Conservation (phyloP, 768 basidiomycete species). For the Termitomyces sp. region DNA sequence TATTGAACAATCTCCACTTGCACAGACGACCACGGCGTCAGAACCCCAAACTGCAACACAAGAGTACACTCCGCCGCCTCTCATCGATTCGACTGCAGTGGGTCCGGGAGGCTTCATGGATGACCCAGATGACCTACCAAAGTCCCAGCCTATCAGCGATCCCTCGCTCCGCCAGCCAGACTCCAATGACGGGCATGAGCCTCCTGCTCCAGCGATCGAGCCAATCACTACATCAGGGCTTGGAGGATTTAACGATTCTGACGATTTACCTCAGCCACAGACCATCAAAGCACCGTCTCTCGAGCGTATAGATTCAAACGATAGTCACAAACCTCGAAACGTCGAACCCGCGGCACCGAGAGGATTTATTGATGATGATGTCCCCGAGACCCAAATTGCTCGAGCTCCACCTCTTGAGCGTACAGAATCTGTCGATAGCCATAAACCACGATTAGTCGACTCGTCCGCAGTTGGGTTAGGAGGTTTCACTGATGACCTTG, state of each 20-base stretch:
- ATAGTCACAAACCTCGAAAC: neutral
- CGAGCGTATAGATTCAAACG: neutral
- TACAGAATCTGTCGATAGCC: neutral
- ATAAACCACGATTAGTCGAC: neutral
- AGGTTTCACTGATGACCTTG: neutral
- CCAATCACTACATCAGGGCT: neutral
- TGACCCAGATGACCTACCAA: constrained; percentile 41
- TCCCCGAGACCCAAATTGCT: neutral
- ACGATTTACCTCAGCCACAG: neutral
- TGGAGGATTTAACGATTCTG: neutral
- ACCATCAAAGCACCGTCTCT: neutral
- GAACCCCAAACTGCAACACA: constrained; percentile 10
- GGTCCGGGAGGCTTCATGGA: constrained; percentile 50
- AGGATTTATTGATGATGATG: neutral
- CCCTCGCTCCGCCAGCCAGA: constrained; percentile 20
- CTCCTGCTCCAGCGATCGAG: neutral
- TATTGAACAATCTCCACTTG: constrained; percentile 39
- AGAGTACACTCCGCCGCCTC: constrained; percentile 33
- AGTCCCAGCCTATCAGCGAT: constrained; percentile 23
- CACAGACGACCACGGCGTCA: constrained; percentile 17
- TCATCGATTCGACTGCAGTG: constrained; percentile 30
- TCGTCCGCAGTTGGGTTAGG: neutral
- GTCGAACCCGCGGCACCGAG: neutral
- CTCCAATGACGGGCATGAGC: constrained; percentile 12
- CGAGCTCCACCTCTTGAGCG: neutral